Evolutionary conservation across 495 filamentous ascomycete species (phyloP), one percentile per base, ranked within the genome.

Genomic region (Penicillium flavigenum): DNA sequence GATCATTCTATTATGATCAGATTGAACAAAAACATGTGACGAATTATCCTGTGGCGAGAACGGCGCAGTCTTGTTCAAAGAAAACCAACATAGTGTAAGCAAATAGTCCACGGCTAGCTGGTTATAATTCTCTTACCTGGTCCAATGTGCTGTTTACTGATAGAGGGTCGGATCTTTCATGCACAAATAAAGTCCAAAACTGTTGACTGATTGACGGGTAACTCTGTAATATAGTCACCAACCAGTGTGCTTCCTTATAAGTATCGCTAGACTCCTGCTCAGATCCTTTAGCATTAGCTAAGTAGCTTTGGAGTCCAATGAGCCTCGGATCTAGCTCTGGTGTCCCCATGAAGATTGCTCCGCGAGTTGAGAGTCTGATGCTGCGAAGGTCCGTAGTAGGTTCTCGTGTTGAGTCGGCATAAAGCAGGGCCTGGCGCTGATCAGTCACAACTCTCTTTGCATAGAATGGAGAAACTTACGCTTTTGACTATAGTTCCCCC

Each of bases 401-500:
- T n/a, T n/a, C n/a, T n/a, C n/a, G n/a, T 1, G 20, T 41, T 9
- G 46, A 50, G 16, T 64, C 38, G 14, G 63, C 60, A 48, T 65
- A 47, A 19, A 68, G 51, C 42, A 68, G 17, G 49, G 51, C 63
- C 60, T 63, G 10, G 38, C 5, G 7, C 19, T 20, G 9, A 8
- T 45, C 3, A 31, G 26, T 45, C n/a, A 4, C 7, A 47, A 49
- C 3, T n/a, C n/a, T 32, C 3, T 20, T n/a, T 14, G 16, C 44
- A n/a, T 42, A 20, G 11, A 5, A 32, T 29, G 42, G 1, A 6
- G 16, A 9, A 26, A 17, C 57, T 41, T 70, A 70, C 67, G 52
- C 58, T 61, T 38, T 75, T 75, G 8, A 74, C 64, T 20, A 74
- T 19, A 9, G 61, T 57, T 7, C 72, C 67, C 27, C 72, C 72